Base-by-base conservation (phyloP, 139 green algal species). In the Volvox africanus region DNA sequence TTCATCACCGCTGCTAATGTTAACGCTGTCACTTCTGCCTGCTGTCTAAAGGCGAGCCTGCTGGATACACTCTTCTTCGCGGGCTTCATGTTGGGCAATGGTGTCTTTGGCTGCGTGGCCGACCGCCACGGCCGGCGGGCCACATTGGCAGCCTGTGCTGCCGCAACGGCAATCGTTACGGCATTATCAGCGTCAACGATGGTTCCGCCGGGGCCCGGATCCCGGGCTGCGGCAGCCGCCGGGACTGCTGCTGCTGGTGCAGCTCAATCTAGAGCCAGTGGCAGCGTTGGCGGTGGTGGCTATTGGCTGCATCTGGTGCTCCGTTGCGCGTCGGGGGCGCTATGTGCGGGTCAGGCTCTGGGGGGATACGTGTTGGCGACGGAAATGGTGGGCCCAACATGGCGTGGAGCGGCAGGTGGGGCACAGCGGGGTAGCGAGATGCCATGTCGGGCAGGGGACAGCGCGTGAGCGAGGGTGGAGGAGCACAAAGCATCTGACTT, bases 61-160 rank as follows among this genome's bases (percentile, higher is more conserved):
- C 65, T 91, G 14, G 71, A 88, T 24, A 91, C 88, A 13, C 36
- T 76, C 37, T 91, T 91, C 79, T 91, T 91, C 78, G 65, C 36
- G 16, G 88, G 88, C n/a, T 91, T 91, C 62, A 87, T 91, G 88
- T 11, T 44, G 5, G 88, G 88, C 62, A 91, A 91, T 65, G 78
- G 36, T 21, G 19, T 91, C 30, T 86, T 91, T 28, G 88, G 88
- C 18, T 5, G 21, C 1, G 1, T 86, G 12, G 79, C 78, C 35
- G 88, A 91, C 62, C 36, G 30, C 24, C 44, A 91, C 77, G 88
- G 88, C 61, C 78, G 88, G 28, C 62, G 88, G 9, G 3, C 28
- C 19, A 86, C 61, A 35, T 50, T 86, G 76, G 37, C 30, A 13
- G 26, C 1, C 22, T 91, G 87, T 18, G 78, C 79, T 5, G 88